Evolutionary conservation across 2,329 filamentous ascomycete species (phyloP).

Genomic region (Colletotrichum sp.): DNA sequence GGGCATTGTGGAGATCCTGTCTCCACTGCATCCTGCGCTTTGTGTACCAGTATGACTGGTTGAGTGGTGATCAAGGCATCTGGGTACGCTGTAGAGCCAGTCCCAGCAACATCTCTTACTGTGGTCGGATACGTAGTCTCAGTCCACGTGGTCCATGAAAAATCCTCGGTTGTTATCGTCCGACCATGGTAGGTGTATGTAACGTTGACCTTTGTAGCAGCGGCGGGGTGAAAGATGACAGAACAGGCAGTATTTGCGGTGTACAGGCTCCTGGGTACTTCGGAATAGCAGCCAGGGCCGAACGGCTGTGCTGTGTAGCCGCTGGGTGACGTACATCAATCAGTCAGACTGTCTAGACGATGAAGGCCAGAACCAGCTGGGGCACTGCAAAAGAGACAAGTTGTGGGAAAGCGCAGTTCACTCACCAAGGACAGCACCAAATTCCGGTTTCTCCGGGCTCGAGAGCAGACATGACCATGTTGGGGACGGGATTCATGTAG

Average conservation of each 20-base stretch:
- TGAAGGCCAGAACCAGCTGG: background rate
- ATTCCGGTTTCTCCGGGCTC: background rate
- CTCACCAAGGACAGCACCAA: background rate
- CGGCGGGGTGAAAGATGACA: background rate
- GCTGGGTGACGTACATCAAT: background rate
- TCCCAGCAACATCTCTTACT: background rate
- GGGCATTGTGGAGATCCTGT: background rate
- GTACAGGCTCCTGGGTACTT: background rate
- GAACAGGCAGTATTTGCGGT: background rate
- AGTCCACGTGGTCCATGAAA: background rate
- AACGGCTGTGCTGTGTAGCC: background rate
- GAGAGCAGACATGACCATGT: background rate
- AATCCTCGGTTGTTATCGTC: background rate
- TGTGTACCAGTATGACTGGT: background rate
- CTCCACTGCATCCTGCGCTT: background rate
- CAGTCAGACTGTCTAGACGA: background rate
- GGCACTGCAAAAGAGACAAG: background rate
- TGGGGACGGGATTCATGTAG: background rate
- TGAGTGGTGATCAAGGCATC: background rate
- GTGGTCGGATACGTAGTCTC: background rate
- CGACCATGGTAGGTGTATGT: background rate
- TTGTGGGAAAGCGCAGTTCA: background rate
- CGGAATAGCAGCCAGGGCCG: background rate
- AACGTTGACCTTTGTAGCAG: background rate
- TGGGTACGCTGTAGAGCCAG: background rate